Evolutionary conservation across 2,329 filamentous ascomycete genomes (phyloP).

Genomic region (Colletotrichum eremochloae): DNA sequence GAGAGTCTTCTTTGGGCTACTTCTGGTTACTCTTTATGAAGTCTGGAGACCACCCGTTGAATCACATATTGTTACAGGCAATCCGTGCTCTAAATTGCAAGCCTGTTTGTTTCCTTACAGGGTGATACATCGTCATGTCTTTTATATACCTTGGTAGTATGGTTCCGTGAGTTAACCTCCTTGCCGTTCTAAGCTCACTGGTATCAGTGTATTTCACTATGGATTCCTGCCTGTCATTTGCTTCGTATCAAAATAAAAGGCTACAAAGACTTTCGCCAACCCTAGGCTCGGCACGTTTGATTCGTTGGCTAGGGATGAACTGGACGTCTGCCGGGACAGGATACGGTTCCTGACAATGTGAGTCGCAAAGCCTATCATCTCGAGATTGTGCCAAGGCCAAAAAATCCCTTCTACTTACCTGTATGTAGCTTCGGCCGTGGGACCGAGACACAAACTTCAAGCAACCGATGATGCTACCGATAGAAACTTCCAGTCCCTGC

Average conservation of each 20-base stretch:
- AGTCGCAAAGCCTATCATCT: background rate
- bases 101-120: too few relatives aligned
- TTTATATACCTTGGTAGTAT: too few relatives aligned
- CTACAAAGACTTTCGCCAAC: too few relatives aligned
- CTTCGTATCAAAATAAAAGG: background rate
- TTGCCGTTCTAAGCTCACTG: background rate
- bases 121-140: background rate
- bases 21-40: background rate
- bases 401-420: background rate
- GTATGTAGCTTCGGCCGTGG: background rate
- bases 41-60: background rate
- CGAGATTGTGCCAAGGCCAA: background rate
- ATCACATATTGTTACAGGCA: background rate
- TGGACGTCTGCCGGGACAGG: background rate
- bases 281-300: background rate
- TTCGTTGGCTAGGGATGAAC: background rate
- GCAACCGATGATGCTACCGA: background rate
- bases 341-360: background rate
- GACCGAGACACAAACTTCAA: background rate
- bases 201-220: background rate
- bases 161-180: background rate
- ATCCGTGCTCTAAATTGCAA: background rate
- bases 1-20: background rate
- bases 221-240: background rate
- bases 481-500: background rate